Conservation (phyloP, 2,329 filamentous ascomycete genomes). For the Oidium heveae region DNA sequence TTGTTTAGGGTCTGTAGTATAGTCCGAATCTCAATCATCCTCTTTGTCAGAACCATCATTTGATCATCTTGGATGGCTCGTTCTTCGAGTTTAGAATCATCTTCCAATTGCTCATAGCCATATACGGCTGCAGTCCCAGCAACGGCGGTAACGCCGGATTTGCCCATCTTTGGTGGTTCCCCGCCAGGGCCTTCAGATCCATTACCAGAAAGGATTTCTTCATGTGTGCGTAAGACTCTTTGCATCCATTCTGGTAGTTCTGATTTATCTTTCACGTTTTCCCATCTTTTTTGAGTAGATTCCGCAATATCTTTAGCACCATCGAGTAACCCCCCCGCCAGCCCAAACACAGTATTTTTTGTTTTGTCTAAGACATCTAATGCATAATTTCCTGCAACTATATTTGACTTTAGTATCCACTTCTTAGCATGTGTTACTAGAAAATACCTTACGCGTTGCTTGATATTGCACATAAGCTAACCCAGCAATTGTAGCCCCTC, state of each 20-base stretch:
- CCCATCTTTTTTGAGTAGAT: constrained; percentile 60
- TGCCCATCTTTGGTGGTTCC: constrained; percentile 30
- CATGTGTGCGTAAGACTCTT: constrained; percentile 37
- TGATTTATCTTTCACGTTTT: constrained; percentile 55
- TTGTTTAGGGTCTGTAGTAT: constrained; percentile 82
- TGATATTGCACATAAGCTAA: constrained; percentile 92
- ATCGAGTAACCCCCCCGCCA: constrained; percentile 45
- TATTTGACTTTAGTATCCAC: constrained; percentile 2
- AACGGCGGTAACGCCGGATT: constrained; percentile 34
- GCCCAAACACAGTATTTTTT: constrained; percentile 41
- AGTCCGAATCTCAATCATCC: constrained; percentile 97
- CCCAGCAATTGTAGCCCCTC: constrained; percentile 63
- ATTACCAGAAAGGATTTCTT: constrained; percentile 26
- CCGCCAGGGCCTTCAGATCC: constrained; percentile 7
- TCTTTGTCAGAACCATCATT: constrained; percentile 98
- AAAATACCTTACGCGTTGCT: constrained; percentile 41
- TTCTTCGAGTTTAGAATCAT: constrained; percentile 34
- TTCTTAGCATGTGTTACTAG: neutral
- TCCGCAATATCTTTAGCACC: constrained; percentile 50
- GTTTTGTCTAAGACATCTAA: constrained; percentile 52
- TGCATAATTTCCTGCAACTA: constrained; percentile 52
- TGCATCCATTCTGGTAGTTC: constrained; percentile 59
- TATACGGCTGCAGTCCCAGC: constrained; percentile 53
- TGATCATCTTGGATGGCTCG: constrained; percentile 71
- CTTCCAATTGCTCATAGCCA: constrained; percentile 44